Conservation (phyloP, 2,329 filamentous ascomycete genomes). For the Hortaea sp. region DNA sequence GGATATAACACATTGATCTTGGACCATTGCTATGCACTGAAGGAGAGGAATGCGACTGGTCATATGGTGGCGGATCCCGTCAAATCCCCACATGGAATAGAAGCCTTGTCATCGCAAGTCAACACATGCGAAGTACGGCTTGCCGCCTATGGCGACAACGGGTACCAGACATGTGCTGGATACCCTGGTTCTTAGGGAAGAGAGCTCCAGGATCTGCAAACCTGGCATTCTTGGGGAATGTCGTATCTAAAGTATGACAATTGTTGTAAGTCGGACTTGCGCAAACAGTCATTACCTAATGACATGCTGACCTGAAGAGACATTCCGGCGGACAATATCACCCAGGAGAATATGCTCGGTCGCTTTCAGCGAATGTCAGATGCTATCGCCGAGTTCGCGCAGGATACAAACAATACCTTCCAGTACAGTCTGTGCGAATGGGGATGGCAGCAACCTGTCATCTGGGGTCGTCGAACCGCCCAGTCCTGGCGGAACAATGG, state of each 20-base stretch:
- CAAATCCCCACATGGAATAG: constrained; percentile 10
- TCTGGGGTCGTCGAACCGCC: constrained; percentile 9
- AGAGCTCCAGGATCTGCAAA: constrained; percentile 13
- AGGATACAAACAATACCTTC: constrained; percentile 6
- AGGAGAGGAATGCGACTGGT: constrained; percentile 7
- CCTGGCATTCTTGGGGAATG: constrained; percentile 13
- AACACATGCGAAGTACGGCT: constrained; percentile 8
- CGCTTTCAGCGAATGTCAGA: constrained; percentile 19
- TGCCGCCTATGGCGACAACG: constrained; percentile 10
- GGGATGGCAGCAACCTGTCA: constrained; percentile 12
- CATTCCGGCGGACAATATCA: constrained; percentile 14
- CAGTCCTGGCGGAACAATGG: constrained; percentile 13
- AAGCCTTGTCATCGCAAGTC: constrained; percentile 2
- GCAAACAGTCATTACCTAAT: no score
- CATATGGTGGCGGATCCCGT: constrained; percentile 7
- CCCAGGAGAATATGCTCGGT: constrained; percentile 19
- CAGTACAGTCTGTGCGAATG: constrained; percentile 12
- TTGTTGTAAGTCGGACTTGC: constrained; percentile 6
- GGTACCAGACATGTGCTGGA: constrained; percentile 15
- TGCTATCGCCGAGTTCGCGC: constrained; percentile 15
- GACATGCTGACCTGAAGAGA: no score
- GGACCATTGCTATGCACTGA: constrained; percentile 10
- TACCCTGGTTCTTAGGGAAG: constrained; percentile 15
- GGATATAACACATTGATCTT: constrained; percentile 11
- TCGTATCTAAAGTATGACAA: constrained; percentile 16